Evolutionary conservation across 2,329 filamentous ascomycete genomes (phyloP), one percentile per base, ranked within the genome.

Genomic region (Xylaria arbuscula): DNA sequence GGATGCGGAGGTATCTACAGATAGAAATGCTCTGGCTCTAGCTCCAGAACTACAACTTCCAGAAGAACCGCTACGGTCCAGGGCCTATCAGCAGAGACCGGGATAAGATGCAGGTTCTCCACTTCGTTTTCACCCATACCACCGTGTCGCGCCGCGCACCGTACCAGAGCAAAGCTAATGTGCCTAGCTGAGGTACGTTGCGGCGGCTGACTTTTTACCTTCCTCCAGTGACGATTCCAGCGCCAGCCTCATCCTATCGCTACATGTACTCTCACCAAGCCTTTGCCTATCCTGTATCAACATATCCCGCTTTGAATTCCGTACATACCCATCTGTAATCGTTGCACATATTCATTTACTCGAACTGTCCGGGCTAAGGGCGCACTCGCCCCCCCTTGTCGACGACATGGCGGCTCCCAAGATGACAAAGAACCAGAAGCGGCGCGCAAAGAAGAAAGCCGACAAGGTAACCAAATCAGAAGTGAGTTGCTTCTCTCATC

Each of bases 391-490:
- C 55, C 40, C 51, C 63, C 40, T 65, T 28, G 62, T 54, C 45
- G 68, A 74, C 81, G 84, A 80, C 78, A 91, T 90, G 89, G 88
- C 87, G 76, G 80, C 84, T 72, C 81, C 86, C 73, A 97, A 95
- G 84, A 90, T 92, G 84, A 94, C 92, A 80, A 98, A 98, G 85
- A 98, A 98, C 82, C 93, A 97, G 82, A 91, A 94, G 85, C 89
- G 94, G 80, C 90, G 95, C 80, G 92, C 93, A 57, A 94, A 95
- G 85, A 97, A 96, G 88, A 98, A 97, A 90, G 92, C 93, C 76
- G 89, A 93, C 78, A 97, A 97, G 83, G 90, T 90, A 76, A 81
- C 88, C 73, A 82, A 86, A 61, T 83, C 87, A 79, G 83, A 89
- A 75, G 88, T 88, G 63, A 71, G 80, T 73, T 34, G 79, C 72